These are phyloP conservation scores for Zarea fungicola DNA, from an alignment of 2,329 filamentous ascomycete genomes.

Conservation along the genomic window DNA sequence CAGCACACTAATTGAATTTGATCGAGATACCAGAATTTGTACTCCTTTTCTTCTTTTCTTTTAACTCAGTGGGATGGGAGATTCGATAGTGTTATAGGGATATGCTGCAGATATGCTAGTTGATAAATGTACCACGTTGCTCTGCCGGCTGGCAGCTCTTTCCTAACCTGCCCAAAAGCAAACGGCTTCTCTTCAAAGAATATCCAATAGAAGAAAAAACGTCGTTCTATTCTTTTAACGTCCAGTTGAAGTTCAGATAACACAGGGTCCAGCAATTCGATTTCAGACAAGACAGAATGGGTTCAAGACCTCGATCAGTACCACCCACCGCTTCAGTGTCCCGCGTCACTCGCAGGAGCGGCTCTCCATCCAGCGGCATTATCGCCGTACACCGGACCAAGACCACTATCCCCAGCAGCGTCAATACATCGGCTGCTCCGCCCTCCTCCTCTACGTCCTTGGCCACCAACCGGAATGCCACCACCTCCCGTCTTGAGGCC, in stretches of 20 bases:
- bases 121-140: background rate
- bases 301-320: conserved; percentile 6
- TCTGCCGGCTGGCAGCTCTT: conserved; percentile 5
- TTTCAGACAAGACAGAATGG: background rate
- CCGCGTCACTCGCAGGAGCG: conserved; percentile 4
- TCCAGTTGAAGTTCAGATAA: background rate
- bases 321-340: background rate
- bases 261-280: background rate
- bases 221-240: background rate
- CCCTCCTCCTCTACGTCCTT: background rate
- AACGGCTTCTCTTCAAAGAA: background rate
- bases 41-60: no score
- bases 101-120: background rate
- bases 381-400: conserved; percentile 4
- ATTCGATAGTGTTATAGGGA: background rate
- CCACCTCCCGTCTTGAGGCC: conserved; percentile 16
- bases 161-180: background rate
- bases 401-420: background rate
- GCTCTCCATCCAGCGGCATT: background rate
- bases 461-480: background rate
- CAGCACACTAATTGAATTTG: background rate
- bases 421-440: background rate
- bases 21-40: background rate
- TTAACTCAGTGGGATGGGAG: no score
- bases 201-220: background rate